These are phyloP conservation scores for Pestalotiopsis sp. DNA, from an alignment of 2,329 filamentous ascomycete genomes.

Conservation along the genomic window DNA sequence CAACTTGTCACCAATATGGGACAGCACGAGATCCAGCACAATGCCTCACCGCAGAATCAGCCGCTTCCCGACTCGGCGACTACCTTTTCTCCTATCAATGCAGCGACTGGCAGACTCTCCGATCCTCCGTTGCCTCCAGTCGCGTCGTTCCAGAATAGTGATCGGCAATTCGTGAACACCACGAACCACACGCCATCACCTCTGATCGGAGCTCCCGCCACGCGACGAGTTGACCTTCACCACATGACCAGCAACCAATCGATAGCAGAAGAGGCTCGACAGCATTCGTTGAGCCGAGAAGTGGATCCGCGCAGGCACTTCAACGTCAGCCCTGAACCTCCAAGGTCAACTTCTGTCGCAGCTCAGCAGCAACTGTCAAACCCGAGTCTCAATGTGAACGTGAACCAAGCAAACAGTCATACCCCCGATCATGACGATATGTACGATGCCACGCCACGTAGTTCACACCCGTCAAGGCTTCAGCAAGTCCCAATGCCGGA, in stretches of 20 bases:
- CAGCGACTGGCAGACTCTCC: conserved; percentile 9
- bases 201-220: neutral
- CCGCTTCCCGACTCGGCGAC: conserved; percentile 12
- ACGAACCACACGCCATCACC: conserved; percentile 14
- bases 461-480: neutral
- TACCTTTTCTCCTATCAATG: conserved; percentile 14
- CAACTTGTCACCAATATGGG: conserved; percentile 23
- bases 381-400: conserved; percentile 26
- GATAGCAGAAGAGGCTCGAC: conserved; percentile 14
- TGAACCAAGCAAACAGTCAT: conserved; percentile 26
- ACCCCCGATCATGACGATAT: conserved; percentile 26
- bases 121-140: conserved; percentile 2
- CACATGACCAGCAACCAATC: neutral
- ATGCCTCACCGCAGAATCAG: conserved; percentile 14
- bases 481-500: neutral
- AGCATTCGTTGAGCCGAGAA: conserved; percentile 22
- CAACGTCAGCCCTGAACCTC: conserved; percentile 28
- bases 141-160: neutral
- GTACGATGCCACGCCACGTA: conserved; percentile 31
- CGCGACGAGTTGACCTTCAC: neutral
- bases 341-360: conserved; percentile 8
- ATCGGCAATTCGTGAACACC: conserved; percentile 6
- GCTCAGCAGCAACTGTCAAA: conserved; percentile 27
- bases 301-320: conserved; percentile 18
- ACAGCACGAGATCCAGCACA: conserved; percentile 12